These are phyloP conservation scores for Boehmeria nivea DNA, from an alignment of 306 rosid species.

Conservation along the genomic window DNA sequence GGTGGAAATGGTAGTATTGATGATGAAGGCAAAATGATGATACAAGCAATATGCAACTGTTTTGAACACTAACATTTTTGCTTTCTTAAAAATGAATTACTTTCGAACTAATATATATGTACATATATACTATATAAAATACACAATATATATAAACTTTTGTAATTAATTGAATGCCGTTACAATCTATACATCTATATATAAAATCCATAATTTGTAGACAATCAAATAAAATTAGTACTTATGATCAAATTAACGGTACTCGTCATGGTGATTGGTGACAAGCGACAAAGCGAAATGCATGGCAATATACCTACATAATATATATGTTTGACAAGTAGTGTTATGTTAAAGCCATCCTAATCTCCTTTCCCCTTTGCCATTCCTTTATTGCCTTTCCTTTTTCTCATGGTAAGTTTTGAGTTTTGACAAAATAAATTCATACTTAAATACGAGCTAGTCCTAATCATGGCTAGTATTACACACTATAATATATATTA, in stretches of 20 bases:
- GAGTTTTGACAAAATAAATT: slow-evolving; percentile 31
- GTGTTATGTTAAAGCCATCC: slow-evolving; percentile 2
- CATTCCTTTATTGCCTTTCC: not conserved
- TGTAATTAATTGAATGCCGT: too few species aligned
- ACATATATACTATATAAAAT: not conserved
- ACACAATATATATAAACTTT: too few species aligned
- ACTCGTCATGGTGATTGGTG: slow-evolving; percentile 9
- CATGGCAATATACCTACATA: slow-evolving; percentile 19
- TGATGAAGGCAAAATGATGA: slow-evolving; percentile 16
- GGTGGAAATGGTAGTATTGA: slow-evolving; percentile 1
- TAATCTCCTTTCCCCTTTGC: not conserved
- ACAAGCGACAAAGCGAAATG: slow-evolving; percentile 3
- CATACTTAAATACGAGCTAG: slow-evolving; percentile 44
- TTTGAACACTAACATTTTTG: not conserved
- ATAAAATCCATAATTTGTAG: too few species aligned
- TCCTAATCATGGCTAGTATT: slow-evolving; percentile 49
- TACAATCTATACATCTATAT: too few species aligned
- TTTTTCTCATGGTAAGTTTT: slow-evolving; percentile 9
- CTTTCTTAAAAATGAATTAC: not conserved
- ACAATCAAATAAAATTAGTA: too few species aligned
- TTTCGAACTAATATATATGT: not conserved
- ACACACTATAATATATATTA: not conserved
- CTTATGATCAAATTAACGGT: not conserved
- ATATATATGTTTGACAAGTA: too few species aligned
- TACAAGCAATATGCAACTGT: slow-evolving; percentile 2